Evolutionary conservation across 148 eudicot genomes (phyloP), one percentile per base, ranked within the genome.

Genomic region (Polygonum maritimum): DNA sequence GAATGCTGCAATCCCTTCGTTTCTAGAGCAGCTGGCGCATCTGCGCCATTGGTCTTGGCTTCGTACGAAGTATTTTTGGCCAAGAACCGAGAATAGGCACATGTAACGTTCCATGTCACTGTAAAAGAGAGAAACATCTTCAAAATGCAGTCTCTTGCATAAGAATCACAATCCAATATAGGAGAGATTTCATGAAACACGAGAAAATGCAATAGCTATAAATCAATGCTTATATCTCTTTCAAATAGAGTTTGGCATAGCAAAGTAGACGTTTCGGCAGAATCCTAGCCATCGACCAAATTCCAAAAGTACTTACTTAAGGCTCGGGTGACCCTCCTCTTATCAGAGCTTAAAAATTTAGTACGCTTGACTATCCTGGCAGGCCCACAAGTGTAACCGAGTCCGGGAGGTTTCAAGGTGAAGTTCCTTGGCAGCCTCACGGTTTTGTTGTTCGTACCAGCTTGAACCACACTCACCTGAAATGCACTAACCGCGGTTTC

Each of bases 71-170:
- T 79, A 77, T 77, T 85, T 57, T 82, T 86, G 76, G 92, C 75
- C 75, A 85, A 49, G 84, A 88, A 85, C 79, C 88, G 92, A 7
- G 92, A 87, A 69, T 88, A 88, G 35, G 86, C 88, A 84, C 95
- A 88, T 33, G 87, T 87, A 77, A 87, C 81, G 18, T 87, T 86
- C 94, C 95, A 90, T n/a, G 92, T 90, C 95, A 88, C 90, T 87
- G 89, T 73, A 4, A 1, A 65, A 65, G 9, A 65, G 19, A 35
- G 1, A 65, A 36, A 65, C n/a, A 65, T 65, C 2, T 26, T 60
- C 36, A 54, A 8, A 44, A 44, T 26, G 31, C 31, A 26, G 31
- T 26, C 31, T 26, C 31, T 26, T 26, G 31, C 31, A 26, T 26
- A 26, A 26, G 31, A 26, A 26, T 26, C 31, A 26, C 31, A 26